Base-by-base conservation (phyloP, 257 asterid genomes). In the Solanum corneliomulleri region DNA sequence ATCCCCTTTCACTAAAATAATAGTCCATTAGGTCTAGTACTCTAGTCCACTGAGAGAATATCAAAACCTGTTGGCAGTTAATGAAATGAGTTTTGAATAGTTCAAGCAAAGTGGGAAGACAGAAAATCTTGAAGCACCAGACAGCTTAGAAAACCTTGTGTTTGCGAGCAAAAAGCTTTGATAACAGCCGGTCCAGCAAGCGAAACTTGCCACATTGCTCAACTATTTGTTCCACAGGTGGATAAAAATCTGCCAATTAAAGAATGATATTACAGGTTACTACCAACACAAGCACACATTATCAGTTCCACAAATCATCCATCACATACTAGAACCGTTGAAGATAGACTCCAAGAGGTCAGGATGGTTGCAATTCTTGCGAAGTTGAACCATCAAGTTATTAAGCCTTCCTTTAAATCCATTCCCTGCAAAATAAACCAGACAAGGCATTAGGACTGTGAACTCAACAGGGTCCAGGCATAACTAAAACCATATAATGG, bases 31-130 rank as follows among this genome's bases (percentile, higher is more conserved):
- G 93, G 92, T 97, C 98, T 94, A 97, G 88, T 83, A 97, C 90
- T 92, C 94, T 95, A 87, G 99, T 95, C 99, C 99, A 97, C 85
- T 97, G 99, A 80, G 99, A 96, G 93, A 97, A 97, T 83, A 97
- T 94, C 94, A 97, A 90, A 83, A 97, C 99, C 99, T 97, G 92
- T 82, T 42, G 88, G 70, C 80, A 76, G 82, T 44, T 2, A 87
- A 33, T 37, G 71, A 83, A 41, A 41, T 27, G 42, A 60, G 80
- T 27, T 29, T 81, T 3, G 3, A 81, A 81, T 16, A 10, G 20
- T 16, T 49, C 7, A 42, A 49, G 68, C 69, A 29, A 47, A 29
- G 44, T 16, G 39, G 29, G 81, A 69, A 87, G 62, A 83, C 15
- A 83, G 58, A 66, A 66, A 66, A 31, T 31, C 66, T 64, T 82